Percentiles rank a stretch among this genome's conserved stretches.
phyloP scores from a whole-genome alignment of 768 basidiomycete genomes.

The Paxillus rubicundulus region DNA sequence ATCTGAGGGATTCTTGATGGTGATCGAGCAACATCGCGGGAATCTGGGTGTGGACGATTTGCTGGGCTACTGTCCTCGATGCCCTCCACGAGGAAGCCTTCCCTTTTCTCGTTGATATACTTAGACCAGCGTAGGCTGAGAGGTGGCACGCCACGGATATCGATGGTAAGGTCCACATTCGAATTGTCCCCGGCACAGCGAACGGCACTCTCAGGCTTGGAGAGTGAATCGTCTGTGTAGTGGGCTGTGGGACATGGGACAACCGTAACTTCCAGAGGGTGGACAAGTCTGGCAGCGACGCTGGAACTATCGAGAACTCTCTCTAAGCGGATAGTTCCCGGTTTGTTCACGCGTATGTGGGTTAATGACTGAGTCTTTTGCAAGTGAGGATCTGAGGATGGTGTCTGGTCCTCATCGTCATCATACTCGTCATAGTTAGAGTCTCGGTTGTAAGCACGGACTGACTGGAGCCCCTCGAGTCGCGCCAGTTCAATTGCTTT shows the following conservation, averaged over 20 bases:
- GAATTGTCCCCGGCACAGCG: slow-evolving; percentile 70
- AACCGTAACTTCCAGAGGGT: slow-evolving; percentile 61
- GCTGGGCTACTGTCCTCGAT: slow-evolving; percentile 60
- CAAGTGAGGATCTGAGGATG: slow-evolving; percentile 43
- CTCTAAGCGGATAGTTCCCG: slow-evolving; percentile 74
- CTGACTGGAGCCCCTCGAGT: slow-evolving; percentile 47
- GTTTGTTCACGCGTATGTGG: slow-evolving; percentile 69
- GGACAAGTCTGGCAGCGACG: slow-evolving; percentile 70
- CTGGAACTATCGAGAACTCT: slow-evolving; percentile 67
- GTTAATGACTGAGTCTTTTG: slow-evolving; percentile 74
- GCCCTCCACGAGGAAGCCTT: slow-evolving; percentile 79
- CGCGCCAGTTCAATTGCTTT: slow-evolving; percentile 64
- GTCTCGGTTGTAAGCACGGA: slow-evolving; percentile 36
- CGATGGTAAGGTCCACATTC: slow-evolving; percentile 55
- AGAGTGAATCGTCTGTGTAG: slow-evolving; percentile 47
- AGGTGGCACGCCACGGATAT: slow-evolving; percentile 72
- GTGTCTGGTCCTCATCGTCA: slow-evolving; percentile 44
- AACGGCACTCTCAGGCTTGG: slow-evolving; percentile 39
- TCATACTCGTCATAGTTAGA: slow-evolving; percentile 67
- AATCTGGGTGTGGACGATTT: slow-evolving; percentile 25
- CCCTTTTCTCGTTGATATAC: slow-evolving; percentile 60
- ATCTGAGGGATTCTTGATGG: slow-evolving; percentile 45
- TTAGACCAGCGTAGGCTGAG: slow-evolving; percentile 76
- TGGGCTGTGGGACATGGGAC: slow-evolving; percentile 81
- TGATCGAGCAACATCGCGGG: slow-evolving; percentile 20